A percentile compares a stretch with the other conserved stretches of the same genome.
Conservation (phyloP, 805 yeast genomes). For the Starmerella etchellsii region DNA sequence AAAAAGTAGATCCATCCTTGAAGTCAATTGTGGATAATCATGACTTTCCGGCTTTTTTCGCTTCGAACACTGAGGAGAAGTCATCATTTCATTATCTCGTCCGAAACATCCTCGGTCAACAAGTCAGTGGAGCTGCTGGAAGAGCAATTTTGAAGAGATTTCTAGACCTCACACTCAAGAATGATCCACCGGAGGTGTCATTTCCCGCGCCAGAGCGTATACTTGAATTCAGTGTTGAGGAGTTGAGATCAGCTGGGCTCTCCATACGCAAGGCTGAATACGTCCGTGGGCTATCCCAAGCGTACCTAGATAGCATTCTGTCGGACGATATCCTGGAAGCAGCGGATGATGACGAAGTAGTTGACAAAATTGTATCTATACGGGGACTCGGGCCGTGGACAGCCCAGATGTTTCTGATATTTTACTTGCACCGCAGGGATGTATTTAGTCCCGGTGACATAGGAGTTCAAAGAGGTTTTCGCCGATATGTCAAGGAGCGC, state of each 20-base stretch:
- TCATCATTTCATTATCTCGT: constrained; percentile 20
- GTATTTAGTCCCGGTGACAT: constrained; percentile 68
- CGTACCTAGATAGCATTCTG: constrained; percentile 21
- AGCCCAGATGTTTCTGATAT: constrained; percentile 72
- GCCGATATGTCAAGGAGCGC: constrained; percentile 40
- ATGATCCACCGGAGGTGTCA: background rate
- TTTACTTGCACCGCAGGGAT: constrained; percentile 53
- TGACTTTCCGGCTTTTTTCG: constrained; percentile 17
- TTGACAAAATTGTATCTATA: constrained; percentile 24
- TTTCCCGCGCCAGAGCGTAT: constrained; percentile 45
- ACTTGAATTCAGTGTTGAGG: constrained; percentile 32
- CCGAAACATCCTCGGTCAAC: constrained; percentile 27
- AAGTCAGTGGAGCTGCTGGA: constrained; percentile 59
- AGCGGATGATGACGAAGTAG: constrained; percentile 25
- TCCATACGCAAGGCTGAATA: constrained; percentile 58
- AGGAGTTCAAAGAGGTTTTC: constrained; percentile 74
- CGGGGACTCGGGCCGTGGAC: constrained; percentile 50
- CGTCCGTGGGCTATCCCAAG: constrained; percentile 44
- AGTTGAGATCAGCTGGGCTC: constrained; percentile 52
- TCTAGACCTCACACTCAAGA: constrained; percentile 26
- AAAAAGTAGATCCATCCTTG: constrained; percentile 19
- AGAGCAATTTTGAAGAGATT: constrained; percentile 44
- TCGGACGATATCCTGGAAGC: constrained; percentile 22
- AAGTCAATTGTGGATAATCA: constrained; percentile 6
- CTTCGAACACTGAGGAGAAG: constrained; percentile 2